Conservation (phyloP, 106 monocot genomes). For the Platanthera zijinensis region DNA sequence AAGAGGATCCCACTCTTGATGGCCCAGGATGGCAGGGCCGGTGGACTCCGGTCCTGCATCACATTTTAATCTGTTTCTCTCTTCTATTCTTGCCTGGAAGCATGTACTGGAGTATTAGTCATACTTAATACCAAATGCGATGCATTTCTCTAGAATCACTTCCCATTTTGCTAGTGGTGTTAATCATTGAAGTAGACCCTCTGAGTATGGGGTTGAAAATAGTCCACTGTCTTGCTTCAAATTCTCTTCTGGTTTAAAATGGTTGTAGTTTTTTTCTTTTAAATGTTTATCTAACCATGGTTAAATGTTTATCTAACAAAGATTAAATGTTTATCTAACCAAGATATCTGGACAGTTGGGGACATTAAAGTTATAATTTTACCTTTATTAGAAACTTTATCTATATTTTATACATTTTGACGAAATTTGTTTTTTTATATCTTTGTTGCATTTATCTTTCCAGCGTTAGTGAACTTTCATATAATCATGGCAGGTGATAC, state of each 20-base stretch:
- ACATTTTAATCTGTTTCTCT: neutral
- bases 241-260: neutral
- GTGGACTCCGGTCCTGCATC: too few species aligned
- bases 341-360: neutral
- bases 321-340: neutral
- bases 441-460: neutral
- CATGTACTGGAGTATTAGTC: neutral
- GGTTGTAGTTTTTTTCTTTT: neutral
- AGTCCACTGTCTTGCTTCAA: neutral
- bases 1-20: too few species aligned
- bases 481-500: conserved; percentile 49
- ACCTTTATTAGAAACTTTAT: neutral
- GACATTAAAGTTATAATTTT: neutral
- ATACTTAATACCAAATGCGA: neutral
- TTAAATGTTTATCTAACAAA: neutral
- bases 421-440: neutral
- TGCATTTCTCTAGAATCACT: neutral
- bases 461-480: neutral
- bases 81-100: neutral
- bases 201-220: neutral
- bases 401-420: neutral
- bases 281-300: neutral
- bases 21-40: too few species aligned
- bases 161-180: neutral
- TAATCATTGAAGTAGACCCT: neutral